Evolutionary conservation across 306 rosid genomes (phyloP).

Genomic region (Chamaecrista fasciculata): DNA sequence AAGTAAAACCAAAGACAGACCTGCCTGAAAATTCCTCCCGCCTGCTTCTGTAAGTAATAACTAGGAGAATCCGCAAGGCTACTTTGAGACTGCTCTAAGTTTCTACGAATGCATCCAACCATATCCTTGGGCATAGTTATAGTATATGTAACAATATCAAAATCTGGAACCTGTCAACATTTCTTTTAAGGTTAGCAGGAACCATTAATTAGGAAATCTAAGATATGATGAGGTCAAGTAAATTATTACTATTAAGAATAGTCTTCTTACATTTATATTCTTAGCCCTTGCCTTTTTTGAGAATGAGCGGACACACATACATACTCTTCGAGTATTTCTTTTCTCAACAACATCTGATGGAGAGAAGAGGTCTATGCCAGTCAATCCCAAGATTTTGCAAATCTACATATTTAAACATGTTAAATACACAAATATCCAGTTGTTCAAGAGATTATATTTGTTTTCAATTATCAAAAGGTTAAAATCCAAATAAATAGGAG

Average conservation of each 20-base stretch:
- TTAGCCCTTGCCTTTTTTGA: slow-evolving; percentile 44
- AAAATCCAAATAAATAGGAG: slow-evolving; percentile 10
- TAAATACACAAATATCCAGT: slow-evolving; percentile 4
- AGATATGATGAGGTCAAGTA: background rate
- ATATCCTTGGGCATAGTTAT: slow-evolving; percentile 51
- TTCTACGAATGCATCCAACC: slow-evolving; percentile 50
- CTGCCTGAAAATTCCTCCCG: slow-evolving; percentile 33
- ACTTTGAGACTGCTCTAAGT: slow-evolving; percentile 41
- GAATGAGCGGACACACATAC: slow-evolving; percentile 59
- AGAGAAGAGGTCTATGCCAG: slow-evolving; percentile 55
- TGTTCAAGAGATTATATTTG: background rate
- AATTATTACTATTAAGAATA: slow-evolving; percentile 5
- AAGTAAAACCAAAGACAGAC: slow-evolving; percentile 34
- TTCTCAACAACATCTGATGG: slow-evolving; percentile 65
- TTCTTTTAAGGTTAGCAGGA: slow-evolving; percentile 12
- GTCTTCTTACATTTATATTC: slow-evolving; percentile 38
- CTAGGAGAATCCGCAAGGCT: slow-evolving; percentile 28
- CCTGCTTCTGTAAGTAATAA: slow-evolving; percentile 21
- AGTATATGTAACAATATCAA: slow-evolving; percentile 50
- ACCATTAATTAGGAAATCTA: background rate
- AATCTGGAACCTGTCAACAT: slow-evolving; percentile 57
- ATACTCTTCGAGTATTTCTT: slow-evolving; percentile 48
- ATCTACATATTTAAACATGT: slow-evolving; percentile 35
- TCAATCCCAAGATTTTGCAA: slow-evolving; percentile 53
- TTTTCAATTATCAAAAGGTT: slow-evolving; percentile 11